Evolutionary conservation across 192 early-diverging fungal species (phyloP), one percentile per base, ranked within the genome.

Genomic region (Funneliformis geosporum): DNA sequence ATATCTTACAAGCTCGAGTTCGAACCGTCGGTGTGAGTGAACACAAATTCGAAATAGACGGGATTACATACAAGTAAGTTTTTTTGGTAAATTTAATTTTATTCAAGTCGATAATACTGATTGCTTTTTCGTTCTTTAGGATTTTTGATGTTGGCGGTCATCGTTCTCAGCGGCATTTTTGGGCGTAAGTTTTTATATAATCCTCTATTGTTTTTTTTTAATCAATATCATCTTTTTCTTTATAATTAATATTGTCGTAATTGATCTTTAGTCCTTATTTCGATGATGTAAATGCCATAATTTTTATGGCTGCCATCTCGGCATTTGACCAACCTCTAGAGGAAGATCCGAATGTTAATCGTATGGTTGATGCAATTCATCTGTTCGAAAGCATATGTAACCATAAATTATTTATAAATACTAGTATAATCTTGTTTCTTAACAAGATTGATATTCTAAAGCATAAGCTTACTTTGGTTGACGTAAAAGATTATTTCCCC

Each of bases 141-240:
- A 88, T 94, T 79, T 93, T 84, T 81, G 93, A 94, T 86, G 92
- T 94, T 1, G 91, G 91, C 42, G 93, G 93, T 10, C 92, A 93
- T 79, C 87, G 90, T 39, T 85, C 83, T 38, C 81, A 90, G 64
- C 78, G 92, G 23, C 90, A 88, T 75, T 87, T 90, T 79, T 93
- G 92, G 92, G 88, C 89, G 85, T 86, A 86, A 83, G 85, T 80
- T 60, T 40, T n/a, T n/a, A n/a, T n/a, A n/a, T n/a, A n/a, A n/a
- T n/a, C n/a, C n/a, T n/a, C n/a, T n/a, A n/a, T n/a, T n/a, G n/a
- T 21, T 39, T 64, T 47, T 78, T 64, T 61, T 80, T 70, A 72
- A 44, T 25, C 59, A 40, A 55, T 60, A 33, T 16, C n/a, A 50
- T 55, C 40, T 23, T 11, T 60, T 38, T 68, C 25, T 50, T 10